Evolutionary conservation across 177 flowering plant genomes (phyloP), one percentile per base, ranked within the genome.

Genomic region (Vitis hybrid): DNA sequence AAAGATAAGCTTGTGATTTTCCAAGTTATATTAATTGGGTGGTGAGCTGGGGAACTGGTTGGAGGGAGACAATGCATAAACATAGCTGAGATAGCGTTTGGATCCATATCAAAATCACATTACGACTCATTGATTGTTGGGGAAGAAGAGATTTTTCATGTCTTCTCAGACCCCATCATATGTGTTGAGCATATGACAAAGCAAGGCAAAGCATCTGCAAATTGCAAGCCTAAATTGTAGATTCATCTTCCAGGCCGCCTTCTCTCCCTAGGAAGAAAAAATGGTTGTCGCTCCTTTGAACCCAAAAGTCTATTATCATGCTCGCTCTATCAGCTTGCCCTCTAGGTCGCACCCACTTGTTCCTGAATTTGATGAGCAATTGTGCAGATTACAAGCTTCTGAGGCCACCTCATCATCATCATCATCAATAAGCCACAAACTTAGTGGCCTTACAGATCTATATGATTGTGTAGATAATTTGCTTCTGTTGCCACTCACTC

Each of bases 101-200:
- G 68, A 54, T 66, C 68, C 59, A 29, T 13, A 66, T 66, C 59
- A 5, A 12, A 57, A 67, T 67, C 70, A 52, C 7, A 16, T 65
- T 9, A 34, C 22, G 5, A 13, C 10, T 19, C 57, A 65, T 50
- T 51, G 16, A 26, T 4, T 18, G 26, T 18, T 50, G 16, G 12
- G 10, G 10, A 3, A 50, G 26, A 26, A 26, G 6, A 39, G 45
- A 39, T 22, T 22, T 9, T 34, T 65, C 10, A 10, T 22, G 45
- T 51, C 16, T 39, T 50, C 58, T 16, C 19, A 15, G 11, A 2
- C 11, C 58, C 45, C 14, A 3, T 22, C 0, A 65, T 65, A 65
- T 50, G 49, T 65, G 2, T 26, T 18, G 0, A 65, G 16, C 29
- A 19, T 11, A 50, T 65, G 39, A 16, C 49, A 65, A 50, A 50